Base-by-base conservation (phyloP, 331 rosid species). In the Rosa hybrid region DNA sequence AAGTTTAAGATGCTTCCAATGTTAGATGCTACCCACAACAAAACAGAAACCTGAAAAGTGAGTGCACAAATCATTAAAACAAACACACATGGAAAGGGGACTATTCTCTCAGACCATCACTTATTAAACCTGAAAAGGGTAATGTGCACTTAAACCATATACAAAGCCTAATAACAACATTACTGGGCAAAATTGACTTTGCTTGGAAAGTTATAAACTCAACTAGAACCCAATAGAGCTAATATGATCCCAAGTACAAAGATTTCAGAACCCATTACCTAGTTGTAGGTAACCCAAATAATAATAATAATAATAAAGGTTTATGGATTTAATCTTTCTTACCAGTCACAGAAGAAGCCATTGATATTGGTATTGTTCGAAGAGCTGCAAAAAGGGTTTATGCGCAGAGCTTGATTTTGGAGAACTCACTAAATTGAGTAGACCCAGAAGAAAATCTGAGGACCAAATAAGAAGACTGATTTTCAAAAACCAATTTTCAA, bases 331-430 rank as follows among this genome's bases (percentile, higher is more conserved):
- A 12, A 38, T 18, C 60, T 16, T 5, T 16, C 20, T 46, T 76
- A 63, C 72, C 80, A 27, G 38, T 17, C 41, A 3, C 41, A 4
- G 69, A 65, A 20, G 70, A 70, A 76, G 72, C 80, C 80, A 76
- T 63, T 62, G 9, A 16, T 34, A 34, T 34, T 34, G 39, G 39
- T 34, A 34, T 34, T 34, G 39, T 34, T 34, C 12, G n/a, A 12
- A 34, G 39, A 34, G 39, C 39, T 34, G 39, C 39, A 3, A 34
- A 34, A 34, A 3, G 39, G 39, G 39, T 4, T 34, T 34, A 3
- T 34, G 39, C 63, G 39, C 63, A 56, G n/a, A 56, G 25, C 25
- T 56, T 56, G 63, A 56, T 7, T 56, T 6, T 8, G 63, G 63
- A 18, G 57, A 51, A 51, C 18, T 16, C n/a, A 14, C 57, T 16